These are phyloP conservation scores for Firmiana major DNA, from an alignment of 345 rosid genomes.

Conservation along the genomic window DNA sequence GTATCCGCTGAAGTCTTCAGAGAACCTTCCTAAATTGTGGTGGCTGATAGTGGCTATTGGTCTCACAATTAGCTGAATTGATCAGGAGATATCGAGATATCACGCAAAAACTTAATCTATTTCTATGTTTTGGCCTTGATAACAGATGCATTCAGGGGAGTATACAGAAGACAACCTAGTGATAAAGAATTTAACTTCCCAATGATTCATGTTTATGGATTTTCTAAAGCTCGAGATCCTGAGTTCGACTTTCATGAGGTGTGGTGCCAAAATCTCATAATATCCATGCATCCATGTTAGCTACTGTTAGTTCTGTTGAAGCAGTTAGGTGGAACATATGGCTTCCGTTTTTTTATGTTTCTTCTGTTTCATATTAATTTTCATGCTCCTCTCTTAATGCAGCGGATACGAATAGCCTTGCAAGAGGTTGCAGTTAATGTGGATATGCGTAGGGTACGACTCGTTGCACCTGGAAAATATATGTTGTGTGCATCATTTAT, in stretches of 20 bases:
- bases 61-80: background rate
- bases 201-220: conserved; percentile 80
- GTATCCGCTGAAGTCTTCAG: background rate
- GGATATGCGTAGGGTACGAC: conserved; percentile 43
- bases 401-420: conserved; percentile 57
- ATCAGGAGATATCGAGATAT: background rate
- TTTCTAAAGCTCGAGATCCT: conserved; percentile 89
- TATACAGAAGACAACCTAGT: conserved; percentile 42
- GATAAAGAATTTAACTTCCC: conserved; percentile 39
- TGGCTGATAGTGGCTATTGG: background rate
- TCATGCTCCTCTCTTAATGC: conserved; percentile 19
- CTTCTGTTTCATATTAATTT: background rate
- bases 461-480: conserved; percentile 91
- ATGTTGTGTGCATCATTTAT: conserved; percentile 83
- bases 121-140: background rate
- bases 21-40: background rate
- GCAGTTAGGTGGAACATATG: background rate
- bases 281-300: background rate
- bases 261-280: conserved; percentile 10
- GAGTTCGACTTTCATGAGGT: conserved; percentile 96
- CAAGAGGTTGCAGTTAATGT: conserved; percentile 73
- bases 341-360: background rate
- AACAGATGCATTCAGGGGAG: conserved; percentile 76
- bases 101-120: background rate
- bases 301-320: background rate